A percentile compares a stretch with the other conserved stretches of the same genome.
These are phyloP conservation scores for Pinus taeda DNA, from an alignment of 75 land plant species.

Conservation along the genomic window DNA sequence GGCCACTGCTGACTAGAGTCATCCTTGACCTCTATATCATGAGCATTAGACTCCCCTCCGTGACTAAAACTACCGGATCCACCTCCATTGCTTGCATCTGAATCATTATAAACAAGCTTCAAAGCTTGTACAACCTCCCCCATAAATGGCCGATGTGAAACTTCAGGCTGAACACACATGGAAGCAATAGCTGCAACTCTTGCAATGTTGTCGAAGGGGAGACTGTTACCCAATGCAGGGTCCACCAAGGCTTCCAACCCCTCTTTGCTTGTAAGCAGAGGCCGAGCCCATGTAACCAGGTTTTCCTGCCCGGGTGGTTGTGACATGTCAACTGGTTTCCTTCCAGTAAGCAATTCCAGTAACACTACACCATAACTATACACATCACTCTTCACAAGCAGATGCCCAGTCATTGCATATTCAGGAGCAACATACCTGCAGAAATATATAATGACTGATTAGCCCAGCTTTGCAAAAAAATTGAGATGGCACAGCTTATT, in stretches of 20 bases:
- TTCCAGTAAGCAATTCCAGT: slow-evolving; percentile 88
- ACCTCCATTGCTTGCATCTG: slow-evolving; percentile 28
- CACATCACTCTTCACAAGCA: slow-evolving; percentile 93
- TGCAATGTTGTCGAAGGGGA: slow-evolving; percentile 47
- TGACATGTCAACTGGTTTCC: slow-evolving; percentile 91
- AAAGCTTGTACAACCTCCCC: slow-evolving; percentile 96
- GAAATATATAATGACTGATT: slow-evolving; percentile 5
- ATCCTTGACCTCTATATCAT: slow-evolving; percentile 20
- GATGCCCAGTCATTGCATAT: slow-evolving; percentile 97
- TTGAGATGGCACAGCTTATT: background rate
- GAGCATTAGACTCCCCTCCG: slow-evolving; percentile 23
- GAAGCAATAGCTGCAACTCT: slow-evolving; percentile 91
- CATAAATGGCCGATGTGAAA: slow-evolving; percentile 86
- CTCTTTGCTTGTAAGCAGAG: slow-evolving; percentile 71
- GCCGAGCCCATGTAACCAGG: slow-evolving; percentile 91
- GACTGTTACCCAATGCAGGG: slow-evolving; percentile 38
- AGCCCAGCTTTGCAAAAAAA: background rate
- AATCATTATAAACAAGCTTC: slow-evolving; percentile 73
- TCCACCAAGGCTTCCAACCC: slow-evolving; percentile 67
- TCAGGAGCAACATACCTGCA: slow-evolving; percentile 91
- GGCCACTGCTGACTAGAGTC: slow-evolving; percentile 10
- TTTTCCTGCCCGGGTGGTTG: slow-evolving; percentile 88
- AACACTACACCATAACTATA: slow-evolving; percentile 97
- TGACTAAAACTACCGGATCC: slow-evolving; percentile 37
- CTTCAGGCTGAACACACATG: slow-evolving; percentile 96